phyloP scores from a whole-genome alignment of 345 rosid genomes.

The Eucalyptus albens region DNA sequence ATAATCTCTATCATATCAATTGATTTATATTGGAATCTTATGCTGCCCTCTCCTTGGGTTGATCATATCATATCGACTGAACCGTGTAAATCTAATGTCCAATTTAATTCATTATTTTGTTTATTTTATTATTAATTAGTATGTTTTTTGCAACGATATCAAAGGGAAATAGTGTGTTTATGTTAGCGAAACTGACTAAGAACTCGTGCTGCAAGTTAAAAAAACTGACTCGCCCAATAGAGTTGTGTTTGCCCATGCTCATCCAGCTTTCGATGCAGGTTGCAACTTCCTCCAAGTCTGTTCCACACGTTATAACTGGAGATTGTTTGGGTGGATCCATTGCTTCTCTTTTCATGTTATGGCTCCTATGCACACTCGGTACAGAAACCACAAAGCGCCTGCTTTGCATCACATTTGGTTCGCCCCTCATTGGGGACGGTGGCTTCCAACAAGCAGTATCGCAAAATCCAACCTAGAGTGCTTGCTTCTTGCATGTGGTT shows the following conservation, averaged over 20 bases:
- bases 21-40: not conserved
- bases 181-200: not conserved
- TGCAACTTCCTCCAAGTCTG: not conserved
- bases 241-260: not conserved
- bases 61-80: not conserved
- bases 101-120: not conserved
- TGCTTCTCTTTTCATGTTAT: slow-evolving; percentile 57
- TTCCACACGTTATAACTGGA: slow-evolving; percentile 39
- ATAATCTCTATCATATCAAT: not conserved
- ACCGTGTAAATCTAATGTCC: not conserved
- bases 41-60: not conserved
- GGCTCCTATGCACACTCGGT: slow-evolving; percentile 31
- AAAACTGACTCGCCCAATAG: not conserved
- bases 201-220: not conserved
- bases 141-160: not conserved
- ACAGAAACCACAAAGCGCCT: slow-evolving; percentile 3
- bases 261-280: not conserved
- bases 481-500: slow-evolving; percentile 47
- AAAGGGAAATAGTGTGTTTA: not conserved
- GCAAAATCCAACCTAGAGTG: slow-evolving; percentile 12
- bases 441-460: slow-evolving; percentile 20
- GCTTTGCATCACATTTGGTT: slow-evolving; percentile 65
- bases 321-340: slow-evolving; percentile 50
- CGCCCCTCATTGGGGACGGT: slow-evolving; percentile 36
- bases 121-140: not conserved